Conservation (phyloP, 2,329 filamentous ascomycete species). For the Fusarium sublunatum region DNA sequence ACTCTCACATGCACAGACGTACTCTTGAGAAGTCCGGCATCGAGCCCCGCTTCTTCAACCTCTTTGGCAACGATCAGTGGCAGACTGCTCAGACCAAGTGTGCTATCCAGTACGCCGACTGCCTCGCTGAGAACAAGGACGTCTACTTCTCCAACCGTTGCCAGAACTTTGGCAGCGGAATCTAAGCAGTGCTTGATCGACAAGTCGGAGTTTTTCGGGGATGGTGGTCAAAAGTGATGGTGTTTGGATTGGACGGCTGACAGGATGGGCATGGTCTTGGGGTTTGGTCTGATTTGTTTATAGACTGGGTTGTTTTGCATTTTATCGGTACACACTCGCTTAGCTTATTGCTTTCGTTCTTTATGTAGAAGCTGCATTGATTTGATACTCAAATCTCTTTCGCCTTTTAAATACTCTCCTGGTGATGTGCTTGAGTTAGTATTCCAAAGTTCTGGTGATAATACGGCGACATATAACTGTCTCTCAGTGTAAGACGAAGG, state of each 20-base stretch:
- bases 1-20: slow-evolving; percentile 43
- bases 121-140: slow-evolving; percentile 56
- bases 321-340: slow-evolving; percentile 30
- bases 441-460: too few species aligned
- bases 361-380: slow-evolving; percentile 35
- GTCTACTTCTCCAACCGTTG: slow-evolving; percentile 56
- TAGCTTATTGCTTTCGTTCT: slow-evolving; percentile 30
- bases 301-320: slow-evolving; percentile 17
- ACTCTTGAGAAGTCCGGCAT: slow-evolving; percentile 42
- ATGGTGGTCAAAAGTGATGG: slow-evolving; percentile 8
- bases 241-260: neutral
- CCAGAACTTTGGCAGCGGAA: slow-evolving; percentile 49
- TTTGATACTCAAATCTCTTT: slow-evolving; percentile 1
- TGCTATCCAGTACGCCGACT: slow-evolving; percentile 62
- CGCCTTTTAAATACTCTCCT: neutral
- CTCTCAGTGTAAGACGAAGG: too few species aligned
- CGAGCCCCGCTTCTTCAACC: slow-evolving; percentile 44
- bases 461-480: too few species aligned
- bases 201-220: slow-evolving; percentile 5
- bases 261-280: neutral
- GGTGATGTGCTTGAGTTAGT: neutral
- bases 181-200: slow-evolving; percentile 13
- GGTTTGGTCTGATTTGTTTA: slow-evolving; percentile 11
- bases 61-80: slow-evolving; percentile 49
- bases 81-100: slow-evolving; percentile 56